Conservation (phyloP, 441 rosid genomes). For the Flueggea neowawraea region DNA sequence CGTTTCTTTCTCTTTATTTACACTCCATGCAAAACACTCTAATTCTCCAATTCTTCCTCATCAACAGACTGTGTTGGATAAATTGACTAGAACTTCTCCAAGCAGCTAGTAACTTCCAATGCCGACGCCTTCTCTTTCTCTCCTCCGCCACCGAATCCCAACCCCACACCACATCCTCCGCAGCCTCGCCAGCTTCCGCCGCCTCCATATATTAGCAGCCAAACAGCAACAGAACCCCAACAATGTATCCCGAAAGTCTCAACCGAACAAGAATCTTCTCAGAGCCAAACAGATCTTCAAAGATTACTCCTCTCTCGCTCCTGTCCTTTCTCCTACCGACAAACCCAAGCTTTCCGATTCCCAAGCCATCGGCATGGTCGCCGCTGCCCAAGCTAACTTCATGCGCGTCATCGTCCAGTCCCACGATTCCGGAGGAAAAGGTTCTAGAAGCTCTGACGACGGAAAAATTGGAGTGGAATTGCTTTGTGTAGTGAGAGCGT, state of each 20-base stretch:
- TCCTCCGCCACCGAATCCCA: conserved; percentile 47
- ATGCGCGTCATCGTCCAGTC: conserved; percentile 81
- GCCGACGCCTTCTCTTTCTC: conserved; percentile 53
- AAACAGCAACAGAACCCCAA: conserved; percentile 29
- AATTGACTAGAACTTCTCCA: no score
- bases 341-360: conserved; percentile 54
- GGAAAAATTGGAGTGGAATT: conserved; percentile 51
- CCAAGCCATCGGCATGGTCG: conserved; percentile 80
- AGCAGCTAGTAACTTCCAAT: conserved; percentile 13
- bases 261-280: conserved; percentile 58
- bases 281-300: conserved; percentile 51
- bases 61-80: no score
- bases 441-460: conserved; percentile 16
- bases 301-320: conserved; percentile 60
- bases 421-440: conserved; percentile 7
- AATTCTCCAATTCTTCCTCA: no score
- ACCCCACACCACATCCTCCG: conserved; percentile 35
- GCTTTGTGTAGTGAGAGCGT: conserved; percentile 85
- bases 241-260: conserved; percentile 41
- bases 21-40: no score
- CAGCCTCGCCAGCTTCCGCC: conserved; percentile 21
- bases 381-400: conserved; percentile 90
- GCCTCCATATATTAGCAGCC: conserved; percentile 29
- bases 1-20: no score
- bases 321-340: conserved; percentile 52